Conservation (phyloP, 75 land plant genomes). For the Sequoiadendron giganteum region DNA sequence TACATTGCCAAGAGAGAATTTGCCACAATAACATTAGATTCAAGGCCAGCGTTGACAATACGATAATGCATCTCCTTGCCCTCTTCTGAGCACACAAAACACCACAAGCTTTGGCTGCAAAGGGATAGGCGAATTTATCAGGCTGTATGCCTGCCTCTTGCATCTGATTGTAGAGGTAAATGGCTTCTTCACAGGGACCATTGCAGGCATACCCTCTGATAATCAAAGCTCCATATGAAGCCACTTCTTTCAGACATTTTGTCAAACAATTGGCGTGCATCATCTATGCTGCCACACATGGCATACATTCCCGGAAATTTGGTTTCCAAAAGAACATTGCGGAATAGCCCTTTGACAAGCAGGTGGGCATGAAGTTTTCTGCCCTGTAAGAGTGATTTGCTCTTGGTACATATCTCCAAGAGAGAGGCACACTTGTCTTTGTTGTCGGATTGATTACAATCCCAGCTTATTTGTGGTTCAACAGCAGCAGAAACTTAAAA, state of each 20-base stretch:
- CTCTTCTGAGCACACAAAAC: conserved; percentile 17
- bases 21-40: conserved; percentile 45
- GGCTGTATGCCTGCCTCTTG: conserved; percentile 34
- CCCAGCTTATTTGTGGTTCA: background rate
- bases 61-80: conserved; percentile 55
- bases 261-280: conserved; percentile 50
- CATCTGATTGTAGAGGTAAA: conserved; percentile 41
- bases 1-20: conserved; percentile 65
- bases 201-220: conserved; percentile 63
- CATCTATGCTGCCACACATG: conserved; percentile 21
- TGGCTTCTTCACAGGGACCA: conserved; percentile 40
- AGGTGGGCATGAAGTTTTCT: conserved; percentile 41
- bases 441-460: background rate
- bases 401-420: conserved; percentile 21
- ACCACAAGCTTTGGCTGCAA: conserved; percentile 58
- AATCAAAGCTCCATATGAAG: conserved; percentile 56
- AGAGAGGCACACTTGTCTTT: conserved; percentile 17
- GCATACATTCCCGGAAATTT: conserved; percentile 50
- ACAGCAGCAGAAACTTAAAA: background rate
- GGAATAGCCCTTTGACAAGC: conserved; percentile 13
- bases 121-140: conserved; percentile 55
- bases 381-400: conserved; percentile 24
- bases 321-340: conserved; percentile 19
- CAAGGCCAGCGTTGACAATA: conserved; percentile 30
- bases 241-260: conserved; percentile 36